Conservation (phyloP, 2,329 filamentous ascomycete species). For the Ophiocordyceps unilateralis region DNA sequence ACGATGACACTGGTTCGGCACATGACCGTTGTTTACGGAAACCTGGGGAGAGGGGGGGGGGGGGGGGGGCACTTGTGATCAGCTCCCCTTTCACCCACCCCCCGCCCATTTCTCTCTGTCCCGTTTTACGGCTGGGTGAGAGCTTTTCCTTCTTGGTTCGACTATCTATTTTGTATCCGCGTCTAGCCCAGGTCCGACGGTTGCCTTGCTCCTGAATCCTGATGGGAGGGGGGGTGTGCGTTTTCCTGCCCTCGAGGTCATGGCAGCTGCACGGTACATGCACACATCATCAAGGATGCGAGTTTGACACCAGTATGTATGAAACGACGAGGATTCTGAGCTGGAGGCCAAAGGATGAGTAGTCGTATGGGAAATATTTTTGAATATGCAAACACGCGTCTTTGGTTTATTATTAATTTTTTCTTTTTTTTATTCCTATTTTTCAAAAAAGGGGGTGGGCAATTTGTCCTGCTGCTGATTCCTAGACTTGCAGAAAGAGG, state of each 20-base stretch:
- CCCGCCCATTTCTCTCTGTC: not conserved
- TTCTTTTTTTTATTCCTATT: not conserved
- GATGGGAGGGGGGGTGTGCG: not conserved
- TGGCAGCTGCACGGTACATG: not conserved
- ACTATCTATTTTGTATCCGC: not conserved
- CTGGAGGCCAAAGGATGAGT: too few species aligned
- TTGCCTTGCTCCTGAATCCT: not conserved
- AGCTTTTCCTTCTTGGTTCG: not conserved
- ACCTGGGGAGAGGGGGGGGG: too few species aligned
- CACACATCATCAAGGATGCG: too few species aligned
- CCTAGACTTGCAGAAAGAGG: not conserved
- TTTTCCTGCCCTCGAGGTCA: not conserved
- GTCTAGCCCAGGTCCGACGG: not conserved
- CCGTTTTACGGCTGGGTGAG: not conserved
- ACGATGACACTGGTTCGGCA: not conserved
- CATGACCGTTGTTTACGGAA: not conserved
- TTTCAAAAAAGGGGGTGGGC: too few species aligned
- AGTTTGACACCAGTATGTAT: too few species aligned
- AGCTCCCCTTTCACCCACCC: not conserved
- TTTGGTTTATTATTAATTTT: not conserved
- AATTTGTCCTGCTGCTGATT: too few species aligned
- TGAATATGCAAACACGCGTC: too few species aligned
- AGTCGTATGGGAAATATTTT: too few species aligned
- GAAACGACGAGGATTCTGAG: too few species aligned
- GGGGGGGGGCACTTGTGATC: too few species aligned